Evolutionary conservation across 1,284 basidiomycete species (phyloP).

Genomic region (Anthracocystis walkeri): DNA sequence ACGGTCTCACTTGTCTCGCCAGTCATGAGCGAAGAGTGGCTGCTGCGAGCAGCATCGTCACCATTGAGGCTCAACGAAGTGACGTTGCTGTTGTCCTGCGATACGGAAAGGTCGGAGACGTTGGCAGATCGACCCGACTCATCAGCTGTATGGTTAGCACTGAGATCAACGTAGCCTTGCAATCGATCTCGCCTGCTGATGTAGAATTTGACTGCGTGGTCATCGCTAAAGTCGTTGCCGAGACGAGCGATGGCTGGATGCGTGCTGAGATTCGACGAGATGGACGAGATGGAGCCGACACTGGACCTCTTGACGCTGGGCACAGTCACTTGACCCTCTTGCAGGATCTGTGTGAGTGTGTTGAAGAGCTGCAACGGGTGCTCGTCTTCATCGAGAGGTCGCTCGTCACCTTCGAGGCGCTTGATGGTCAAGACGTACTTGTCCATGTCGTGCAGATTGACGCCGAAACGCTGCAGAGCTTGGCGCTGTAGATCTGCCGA

Average conservation of each 20-base stretch:
- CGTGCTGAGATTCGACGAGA: constrained; percentile 88
- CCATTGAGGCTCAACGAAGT: constrained; percentile 37
- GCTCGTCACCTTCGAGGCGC: constrained; percentile 84
- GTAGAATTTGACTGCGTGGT: constrained; percentile 95
- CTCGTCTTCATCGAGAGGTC: constrained; percentile 78
- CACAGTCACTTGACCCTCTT: constrained; percentile 74
- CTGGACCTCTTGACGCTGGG: constrained; percentile 84
- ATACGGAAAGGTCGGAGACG: constrained; percentile 32
- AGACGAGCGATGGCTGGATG: constrained; percentile 92
- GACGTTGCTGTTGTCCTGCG: constrained; percentile 44
- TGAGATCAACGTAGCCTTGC: constrained; percentile 41
- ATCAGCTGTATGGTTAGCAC: constrained; percentile 20
- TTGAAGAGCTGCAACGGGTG: constrained; percentile 89
- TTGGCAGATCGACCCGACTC: constrained; percentile 37
- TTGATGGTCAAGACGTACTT: constrained; percentile 89
- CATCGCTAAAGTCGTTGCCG: constrained; percentile 94
- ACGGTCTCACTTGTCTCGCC: constrained; percentile 47
- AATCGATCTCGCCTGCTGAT: constrained; percentile 74
- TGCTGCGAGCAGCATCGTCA: constrained; percentile 39
- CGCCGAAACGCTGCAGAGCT: constrained; percentile 89
- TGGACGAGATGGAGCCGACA: constrained; percentile 90
- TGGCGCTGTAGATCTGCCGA: constrained; percentile 86
- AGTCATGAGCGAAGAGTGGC: constrained; percentile 42
- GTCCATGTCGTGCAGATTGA: constrained; percentile 72
- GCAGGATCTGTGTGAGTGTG: constrained; percentile 76